Base-by-base conservation (phyloP, 148 eudicot species). In the Polygonum maritimum region DNA sequence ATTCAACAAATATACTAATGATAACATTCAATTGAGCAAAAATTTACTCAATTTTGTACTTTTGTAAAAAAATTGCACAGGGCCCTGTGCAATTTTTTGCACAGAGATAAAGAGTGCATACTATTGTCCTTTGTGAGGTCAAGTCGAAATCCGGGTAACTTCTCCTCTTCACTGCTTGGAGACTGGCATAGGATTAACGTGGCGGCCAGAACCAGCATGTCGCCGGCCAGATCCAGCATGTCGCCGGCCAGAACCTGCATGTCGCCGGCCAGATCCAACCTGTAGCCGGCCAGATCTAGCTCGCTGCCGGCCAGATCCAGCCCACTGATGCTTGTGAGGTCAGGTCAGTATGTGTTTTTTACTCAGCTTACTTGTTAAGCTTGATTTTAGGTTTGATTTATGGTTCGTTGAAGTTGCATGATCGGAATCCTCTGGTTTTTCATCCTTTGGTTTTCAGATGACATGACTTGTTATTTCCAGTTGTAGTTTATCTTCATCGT, bases 121-220 rank as follows among this genome's bases (percentile, higher is more conserved):
- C 78, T 95, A 71, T 86, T 95, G 58, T 95, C 99, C 12, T 95
- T 95, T 76, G 97, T 91, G 67, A 84, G 97, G 74, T 95, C 98
- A 44, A 81, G 81, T 83, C 86, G 73, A 79, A 91, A 82, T 76
- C 87, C 89, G 74, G 87, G 86, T 71, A 92, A 79, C 78, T 86
- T 80, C 77, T 78, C 86, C 67, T 92, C 96, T 77, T 90, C 99
- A 40, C 81, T 95, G 80, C 99, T 95, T 39, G 99, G 94, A 70
- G 99, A 95, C 78, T 95, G 99, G 99, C 99, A 92, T 79, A 85
- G 99, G 78, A 88, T 92, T 74, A 95, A 95, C 49, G 99, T 95
- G 69, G 99, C 97, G n/a, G n/a, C n/a, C n/a, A n/a, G n/a, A n/a
- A n/a, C n/a, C n/a, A n/a, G n/a, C n/a, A n/a, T n/a, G n/a, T n/a